Percentiles rank a stretch among this genome's conserved stretches.
phyloP scores from a whole-genome alignment of 192 early-diverging fungal genomes.

The Podochytrium sp. region DNA sequence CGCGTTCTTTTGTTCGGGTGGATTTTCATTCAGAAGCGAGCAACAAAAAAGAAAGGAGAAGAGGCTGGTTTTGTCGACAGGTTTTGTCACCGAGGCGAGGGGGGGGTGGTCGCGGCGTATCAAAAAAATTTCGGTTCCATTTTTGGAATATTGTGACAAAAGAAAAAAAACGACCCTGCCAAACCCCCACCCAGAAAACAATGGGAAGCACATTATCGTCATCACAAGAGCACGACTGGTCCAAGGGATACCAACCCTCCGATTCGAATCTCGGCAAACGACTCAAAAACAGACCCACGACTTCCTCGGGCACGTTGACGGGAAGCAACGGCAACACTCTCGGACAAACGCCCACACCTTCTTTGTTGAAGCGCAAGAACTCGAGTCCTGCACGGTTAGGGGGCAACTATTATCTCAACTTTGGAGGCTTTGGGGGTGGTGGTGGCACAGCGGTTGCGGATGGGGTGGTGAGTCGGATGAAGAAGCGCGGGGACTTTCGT shows the following conservation, averaged over 20 bases:
- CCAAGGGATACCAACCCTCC: conserved; percentile 7
- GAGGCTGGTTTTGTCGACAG: too few species aligned
- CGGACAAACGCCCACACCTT: not conserved
- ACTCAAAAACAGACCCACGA: not conserved
- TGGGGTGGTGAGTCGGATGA: not conserved
- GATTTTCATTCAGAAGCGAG: too few species aligned
- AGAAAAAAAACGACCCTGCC: too few species aligned
- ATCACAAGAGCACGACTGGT: conserved; percentile 15
- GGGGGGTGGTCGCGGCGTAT: too few species aligned
- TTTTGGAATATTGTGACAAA: too few species aligned
- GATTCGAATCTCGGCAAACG: not conserved
- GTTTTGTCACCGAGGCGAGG: too few species aligned
- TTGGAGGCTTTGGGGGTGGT: too few species aligned
- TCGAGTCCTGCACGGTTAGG: not conserved
- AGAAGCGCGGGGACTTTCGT: conserved; percentile 1
- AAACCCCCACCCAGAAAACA: not conserved
- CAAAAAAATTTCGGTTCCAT: too few species aligned
- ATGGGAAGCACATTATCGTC: conserved; percentile 1
- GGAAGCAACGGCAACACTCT: not conserved
- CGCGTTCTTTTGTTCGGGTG: too few species aligned
- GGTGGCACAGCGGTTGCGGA: too few species aligned
- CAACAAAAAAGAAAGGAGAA: too few species aligned
- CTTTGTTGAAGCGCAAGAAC: not conserved
- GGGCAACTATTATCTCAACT: too few species aligned
- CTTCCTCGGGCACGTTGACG: not conserved